A percentile compares a stretch with the other conserved stretches of the same genome.
Evolutionary conservation across 352 stramenopile species (phyloP).

Genomic region (Plasmopara muralis): DNA sequence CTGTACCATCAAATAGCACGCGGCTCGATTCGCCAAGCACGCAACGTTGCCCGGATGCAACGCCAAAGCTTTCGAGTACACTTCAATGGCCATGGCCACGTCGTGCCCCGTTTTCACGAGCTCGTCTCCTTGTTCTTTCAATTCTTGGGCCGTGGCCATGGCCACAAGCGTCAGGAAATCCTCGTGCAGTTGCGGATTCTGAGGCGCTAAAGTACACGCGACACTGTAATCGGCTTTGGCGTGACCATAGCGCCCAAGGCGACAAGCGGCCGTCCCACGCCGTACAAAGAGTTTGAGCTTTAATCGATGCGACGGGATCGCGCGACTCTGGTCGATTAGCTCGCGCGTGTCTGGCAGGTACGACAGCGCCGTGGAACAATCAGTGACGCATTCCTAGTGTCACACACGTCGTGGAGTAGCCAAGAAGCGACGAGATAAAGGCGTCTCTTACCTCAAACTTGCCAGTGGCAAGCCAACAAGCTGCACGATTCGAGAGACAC

Average conservation of each 20-base stretch:
- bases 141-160: conserved; percentile 46
- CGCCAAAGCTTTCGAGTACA: conserved; percentile 53
- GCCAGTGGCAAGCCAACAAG: conserved; percentile 48
- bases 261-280: conserved; percentile 61
- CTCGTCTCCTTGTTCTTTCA: conserved; percentile 45
- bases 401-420: not conserved
- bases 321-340: conserved; percentile 1
- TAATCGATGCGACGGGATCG: conserved; percentile 28
- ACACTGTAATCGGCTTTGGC: conserved; percentile 78
- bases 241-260: conserved; percentile 46
- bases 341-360: conserved; percentile 54
- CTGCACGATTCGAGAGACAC: conserved; percentile 67
- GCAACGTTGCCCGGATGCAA: conserved; percentile 59
- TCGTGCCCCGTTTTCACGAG: conserved; percentile 34
- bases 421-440: not conserved
- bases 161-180: conserved; percentile 60
- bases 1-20: conserved; percentile 53
- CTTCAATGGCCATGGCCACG: conserved; percentile 32
- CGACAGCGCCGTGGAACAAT: conserved; percentile 63
- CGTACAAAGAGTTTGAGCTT: conserved; percentile 75
- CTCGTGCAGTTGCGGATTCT: conserved; percentile 55
- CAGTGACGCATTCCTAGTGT: conserved; percentile 43
- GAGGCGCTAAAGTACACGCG: conserved; percentile 66
- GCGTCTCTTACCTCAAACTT: conserved; percentile 36
- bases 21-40: conserved; percentile 70